Evolutionary conservation across 169 alveolate species (phyloP).

Genomic region (Miamiensis avidus): DNA sequence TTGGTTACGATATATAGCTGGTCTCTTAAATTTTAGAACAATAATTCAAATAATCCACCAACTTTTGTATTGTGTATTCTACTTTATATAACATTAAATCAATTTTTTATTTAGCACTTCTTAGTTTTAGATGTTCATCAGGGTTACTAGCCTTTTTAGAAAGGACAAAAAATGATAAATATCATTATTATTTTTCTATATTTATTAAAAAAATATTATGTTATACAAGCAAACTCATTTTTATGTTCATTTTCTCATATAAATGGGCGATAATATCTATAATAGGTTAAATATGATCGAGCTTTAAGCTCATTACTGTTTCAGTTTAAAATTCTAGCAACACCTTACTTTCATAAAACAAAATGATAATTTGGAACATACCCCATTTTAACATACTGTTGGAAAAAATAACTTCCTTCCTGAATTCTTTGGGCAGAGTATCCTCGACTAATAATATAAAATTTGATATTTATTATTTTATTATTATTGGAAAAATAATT

Average conservation of each 20-base stretch:
- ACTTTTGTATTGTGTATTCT: background rate
- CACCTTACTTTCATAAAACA: background rate
- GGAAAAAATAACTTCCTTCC: background rate
- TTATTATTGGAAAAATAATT: no score
- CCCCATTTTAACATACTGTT: background rate
- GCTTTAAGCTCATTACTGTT: background rate
- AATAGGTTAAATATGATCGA: background rate
- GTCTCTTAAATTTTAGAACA: background rate
- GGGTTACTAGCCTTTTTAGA: background rate
- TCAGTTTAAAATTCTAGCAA: background rate
- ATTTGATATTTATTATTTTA: no score
- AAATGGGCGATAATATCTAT: background rate
- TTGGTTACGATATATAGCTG: no score
- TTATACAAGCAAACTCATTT: background rate
- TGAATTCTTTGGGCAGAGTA: background rate
- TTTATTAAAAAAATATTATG: no score
- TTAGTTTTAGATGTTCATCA: background rate
- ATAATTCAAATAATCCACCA: background rate
- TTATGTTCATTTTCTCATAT: background rate
- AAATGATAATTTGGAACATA: background rate
- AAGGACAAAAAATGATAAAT: no score
- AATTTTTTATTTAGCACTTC: no score
- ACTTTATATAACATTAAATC: background rate
- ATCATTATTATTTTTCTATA: no score
- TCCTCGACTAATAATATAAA: no score